A percentile compares a stretch with the other conserved stretches of the same genome.
Conservation (phyloP, 2,329 filamentous ascomycete species). For the Bipolaris oryzae region DNA sequence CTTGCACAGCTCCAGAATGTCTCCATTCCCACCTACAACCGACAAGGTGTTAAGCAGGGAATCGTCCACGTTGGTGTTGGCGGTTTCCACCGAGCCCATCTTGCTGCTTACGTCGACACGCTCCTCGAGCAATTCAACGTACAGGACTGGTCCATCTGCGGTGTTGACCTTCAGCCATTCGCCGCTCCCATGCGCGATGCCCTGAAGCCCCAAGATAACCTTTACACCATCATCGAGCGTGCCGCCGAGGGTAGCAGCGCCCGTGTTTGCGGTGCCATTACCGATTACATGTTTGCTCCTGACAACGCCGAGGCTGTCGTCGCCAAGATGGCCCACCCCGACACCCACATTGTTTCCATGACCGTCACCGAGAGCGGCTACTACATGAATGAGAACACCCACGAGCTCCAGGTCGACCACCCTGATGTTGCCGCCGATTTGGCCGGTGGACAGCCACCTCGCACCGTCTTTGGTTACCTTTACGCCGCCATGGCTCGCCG, state of each 20-base stretch:
- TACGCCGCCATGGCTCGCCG: conserved; percentile 33
- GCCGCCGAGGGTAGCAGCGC: conserved; percentile 30
- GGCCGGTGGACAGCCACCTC: conserved; percentile 28
- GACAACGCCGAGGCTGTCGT: conserved; percentile 38
- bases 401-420: conserved; percentile 33
- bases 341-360: conserved; percentile 40
- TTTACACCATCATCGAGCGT: conserved; percentile 39
- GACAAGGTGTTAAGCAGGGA: conserved; percentile 34
- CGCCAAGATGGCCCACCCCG: conserved; percentile 37
- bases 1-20: conserved; percentile 27
- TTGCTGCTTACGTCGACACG: conserved; percentile 37
- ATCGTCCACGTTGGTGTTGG: conserved; percentile 40
- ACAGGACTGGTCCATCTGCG: conserved; percentile 38
- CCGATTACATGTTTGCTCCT: conserved; percentile 38
- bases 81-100: conserved; percentile 38
- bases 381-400: conserved; percentile 40
- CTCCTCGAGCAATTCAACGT: conserved; percentile 34
- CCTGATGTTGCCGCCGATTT: conserved; percentile 36
- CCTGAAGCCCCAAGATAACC: conserved; percentile 32
- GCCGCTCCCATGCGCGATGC: conserved; percentile 36
- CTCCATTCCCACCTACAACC: conserved; percentile 32
- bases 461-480: conserved; percentile 37
- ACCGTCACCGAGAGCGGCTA: conserved; percentile 40
- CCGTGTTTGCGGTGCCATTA: conserved; percentile 34
- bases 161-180: conserved; percentile 36